Conservation (phyloP, 495 filamentous ascomycete species). For the Chaetomidium leptoderma region DNA sequence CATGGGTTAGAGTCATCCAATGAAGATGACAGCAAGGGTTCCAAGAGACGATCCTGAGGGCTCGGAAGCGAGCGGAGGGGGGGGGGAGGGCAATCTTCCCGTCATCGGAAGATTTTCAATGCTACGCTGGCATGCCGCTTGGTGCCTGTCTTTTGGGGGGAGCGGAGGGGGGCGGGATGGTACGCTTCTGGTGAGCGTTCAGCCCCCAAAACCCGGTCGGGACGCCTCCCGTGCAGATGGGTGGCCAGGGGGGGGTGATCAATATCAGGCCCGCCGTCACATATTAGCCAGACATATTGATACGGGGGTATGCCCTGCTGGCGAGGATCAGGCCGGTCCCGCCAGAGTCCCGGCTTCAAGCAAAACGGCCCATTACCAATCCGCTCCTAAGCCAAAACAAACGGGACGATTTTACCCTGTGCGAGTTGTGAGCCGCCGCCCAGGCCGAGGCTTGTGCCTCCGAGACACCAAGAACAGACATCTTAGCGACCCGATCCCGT, state of each 20-base stretch:
- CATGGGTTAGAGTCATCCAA: not conserved
- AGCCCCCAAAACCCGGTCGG: constrained; percentile 29
- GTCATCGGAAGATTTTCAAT: constrained; percentile 20
- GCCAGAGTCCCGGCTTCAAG: constrained; percentile 12
- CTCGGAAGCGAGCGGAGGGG: not conserved
- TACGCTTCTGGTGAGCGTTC: constrained; percentile 16
- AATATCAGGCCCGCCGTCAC: constrained; percentile 20
- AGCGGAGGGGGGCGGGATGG: constrained; percentile 24
- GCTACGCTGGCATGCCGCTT: constrained; percentile 11
- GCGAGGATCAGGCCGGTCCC: not conserved
- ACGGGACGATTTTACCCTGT: constrained; percentile 14
- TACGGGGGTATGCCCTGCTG: constrained; percentile 6
- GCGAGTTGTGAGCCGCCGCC: not conserved
- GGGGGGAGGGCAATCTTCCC: not conserved
- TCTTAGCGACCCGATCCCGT: constrained; percentile 8
- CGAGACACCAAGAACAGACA: constrained; percentile 8
- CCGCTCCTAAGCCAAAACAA: constrained; percentile 10
- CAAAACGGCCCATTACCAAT: constrained; percentile 9
- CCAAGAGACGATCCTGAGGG: not conserved
- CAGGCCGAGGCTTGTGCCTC: constrained; percentile 9
- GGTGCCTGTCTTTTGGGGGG: not conserved
- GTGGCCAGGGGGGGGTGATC: constrained; percentile 1
- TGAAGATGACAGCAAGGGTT: not conserved
- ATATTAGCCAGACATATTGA: constrained; percentile 30
- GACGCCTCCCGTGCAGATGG: constrained; percentile 13